Base-by-base conservation (phyloP, 805 yeast genomes). In the Sugiyamaella smithiae region DNA sequence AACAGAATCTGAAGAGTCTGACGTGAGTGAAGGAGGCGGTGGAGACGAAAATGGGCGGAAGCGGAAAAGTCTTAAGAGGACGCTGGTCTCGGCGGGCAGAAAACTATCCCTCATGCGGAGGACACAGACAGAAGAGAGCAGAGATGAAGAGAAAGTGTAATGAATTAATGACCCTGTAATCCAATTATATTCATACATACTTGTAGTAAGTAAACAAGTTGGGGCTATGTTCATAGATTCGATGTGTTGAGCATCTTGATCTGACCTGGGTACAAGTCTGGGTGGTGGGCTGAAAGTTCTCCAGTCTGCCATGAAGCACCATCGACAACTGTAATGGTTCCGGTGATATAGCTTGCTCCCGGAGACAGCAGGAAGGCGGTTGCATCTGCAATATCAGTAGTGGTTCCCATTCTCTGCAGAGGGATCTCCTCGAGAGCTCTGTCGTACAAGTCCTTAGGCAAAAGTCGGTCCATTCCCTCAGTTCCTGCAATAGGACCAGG, bases 401-500 rank as follows among this genome's bases (percentile, higher is more conserved):
- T 78, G 4, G 76, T 64, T 1, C 97, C 97, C 52, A 59, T 49
- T 32, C 68, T 54, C 53, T 65, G 71, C 35, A 71, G 51, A 1
- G 91, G 91, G 28, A 87, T 76, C 52, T 70, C 74, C 46, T 70
- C 63, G 1, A 66, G 62, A 26, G 80, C 61, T 4, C 72, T 67
- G 17, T 72, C 68, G 19, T 73, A 67, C 17, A 76, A 61, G 5
- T 60, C 74, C 3, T 60, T 63, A 51, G 71, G 76, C 35, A 65
- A 66, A 51, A 91, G 74, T 54, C 95, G 75, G 36, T 78, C 74
- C 67, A 83, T 73, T 4, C 97, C 97, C 67, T 90, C 97, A 4
- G 97, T 91, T 19, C 81, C 85, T 4, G 68, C 87, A 59, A 90
- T 90, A 6, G 88, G 82, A 14, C 98, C 97, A 0, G 98, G 98